Conservation (phyloP, 805 yeast genomes). For the Lachancea kluyveri region DNA sequence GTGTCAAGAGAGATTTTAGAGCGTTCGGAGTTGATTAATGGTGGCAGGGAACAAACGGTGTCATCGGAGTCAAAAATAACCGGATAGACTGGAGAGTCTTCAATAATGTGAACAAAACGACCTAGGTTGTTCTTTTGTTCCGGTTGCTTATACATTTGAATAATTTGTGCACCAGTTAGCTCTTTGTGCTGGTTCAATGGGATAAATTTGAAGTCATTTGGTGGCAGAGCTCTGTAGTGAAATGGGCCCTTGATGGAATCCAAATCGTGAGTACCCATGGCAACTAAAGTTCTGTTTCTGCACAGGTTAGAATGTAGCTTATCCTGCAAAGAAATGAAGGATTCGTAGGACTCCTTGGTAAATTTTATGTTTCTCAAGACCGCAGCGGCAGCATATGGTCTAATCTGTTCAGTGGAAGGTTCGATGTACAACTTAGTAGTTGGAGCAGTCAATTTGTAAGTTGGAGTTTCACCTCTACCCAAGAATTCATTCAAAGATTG, state of each 20-base stretch:
- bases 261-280: constrained; percentile 96
- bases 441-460: constrained; percentile 54
- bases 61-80: constrained; percentile 74
- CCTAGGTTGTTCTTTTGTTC: constrained; percentile 86
- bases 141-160: constrained; percentile 67
- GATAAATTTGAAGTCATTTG: constrained; percentile 64
- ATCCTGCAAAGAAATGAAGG: constrained; percentile 94
- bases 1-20: constrained; percentile 85
- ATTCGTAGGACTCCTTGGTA: constrained; percentile 80
- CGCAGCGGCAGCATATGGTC: constrained; percentile 97
- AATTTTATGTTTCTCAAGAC: constrained; percentile 77
- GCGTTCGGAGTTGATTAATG: constrained; percentile 88
- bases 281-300: constrained; percentile 95
- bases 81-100: constrained; percentile 85
- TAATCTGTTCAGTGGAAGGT: constrained; percentile 61
- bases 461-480: constrained; percentile 62
- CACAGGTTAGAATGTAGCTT: constrained; percentile 92
- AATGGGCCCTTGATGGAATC: constrained; percentile 78
- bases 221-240: constrained; percentile 78
- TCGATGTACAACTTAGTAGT: constrained; percentile 69
- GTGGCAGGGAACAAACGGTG: constrained; percentile 88
- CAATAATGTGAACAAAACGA: constrained; percentile 80
- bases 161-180: constrained; percentile 69
- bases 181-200: constrained; percentile 68
- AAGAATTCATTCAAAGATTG: constrained; percentile 89